phyloP scores from a whole-genome alignment of 495 filamentous ascomycete genomes.

The Astrothelium macrocarpum region DNA sequence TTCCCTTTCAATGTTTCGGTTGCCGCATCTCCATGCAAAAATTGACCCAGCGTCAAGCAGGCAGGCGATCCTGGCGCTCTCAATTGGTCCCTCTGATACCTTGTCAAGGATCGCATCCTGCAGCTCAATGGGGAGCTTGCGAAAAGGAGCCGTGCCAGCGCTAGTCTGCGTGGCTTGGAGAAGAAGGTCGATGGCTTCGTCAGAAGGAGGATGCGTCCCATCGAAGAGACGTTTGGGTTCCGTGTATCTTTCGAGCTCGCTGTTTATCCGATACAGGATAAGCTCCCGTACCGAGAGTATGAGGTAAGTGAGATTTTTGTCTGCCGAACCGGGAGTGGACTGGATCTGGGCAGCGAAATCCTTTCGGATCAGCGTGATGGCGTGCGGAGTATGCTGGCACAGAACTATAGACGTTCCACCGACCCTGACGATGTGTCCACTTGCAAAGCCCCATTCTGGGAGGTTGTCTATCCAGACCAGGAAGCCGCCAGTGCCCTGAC shows the following conservation, averaged over 20 bases:
- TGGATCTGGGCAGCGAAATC: slow-evolving; percentile 13
- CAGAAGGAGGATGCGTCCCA: slow-evolving; percentile 16
- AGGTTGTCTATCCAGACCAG: slow-evolving; percentile 17
- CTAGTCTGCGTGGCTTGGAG: slow-evolving; percentile 16
- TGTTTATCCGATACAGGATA: slow-evolving; percentile 18
- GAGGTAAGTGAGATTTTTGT: slow-evolving; percentile 19
- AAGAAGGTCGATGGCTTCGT: slow-evolving; percentile 20
- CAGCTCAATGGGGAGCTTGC: slow-evolving; percentile 17
- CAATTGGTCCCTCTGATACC: slow-evolving; percentile 19
- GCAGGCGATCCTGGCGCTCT: slow-evolving; percentile 19
- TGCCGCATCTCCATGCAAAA: slow-evolving; percentile 18
- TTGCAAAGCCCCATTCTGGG: slow-evolving; percentile 15
- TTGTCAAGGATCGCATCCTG: slow-evolving; percentile 21
- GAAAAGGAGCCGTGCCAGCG: slow-evolving; percentile 12
- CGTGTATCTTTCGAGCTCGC: slow-evolving; percentile 13
- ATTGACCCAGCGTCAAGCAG: slow-evolving; percentile 15
- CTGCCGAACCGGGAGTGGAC: slow-evolving; percentile 6
- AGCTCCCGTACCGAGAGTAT: slow-evolving; percentile 19
- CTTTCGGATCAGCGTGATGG: slow-evolving; percentile 14
- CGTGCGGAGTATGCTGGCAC: slow-evolving; percentile 15
- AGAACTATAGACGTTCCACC: slow-evolving; percentile 18
- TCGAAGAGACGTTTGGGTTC: slow-evolving; percentile 17
- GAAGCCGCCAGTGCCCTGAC: slow-evolving; percentile 13
- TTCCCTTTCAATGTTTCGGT: slow-evolving; percentile 20
- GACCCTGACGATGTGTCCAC: slow-evolving; percentile 16